These are phyloP conservation scores for Tricholoma hemisulphureum DNA, from an alignment of 768 basidiomycete species.

Conservation along the genomic window DNA sequence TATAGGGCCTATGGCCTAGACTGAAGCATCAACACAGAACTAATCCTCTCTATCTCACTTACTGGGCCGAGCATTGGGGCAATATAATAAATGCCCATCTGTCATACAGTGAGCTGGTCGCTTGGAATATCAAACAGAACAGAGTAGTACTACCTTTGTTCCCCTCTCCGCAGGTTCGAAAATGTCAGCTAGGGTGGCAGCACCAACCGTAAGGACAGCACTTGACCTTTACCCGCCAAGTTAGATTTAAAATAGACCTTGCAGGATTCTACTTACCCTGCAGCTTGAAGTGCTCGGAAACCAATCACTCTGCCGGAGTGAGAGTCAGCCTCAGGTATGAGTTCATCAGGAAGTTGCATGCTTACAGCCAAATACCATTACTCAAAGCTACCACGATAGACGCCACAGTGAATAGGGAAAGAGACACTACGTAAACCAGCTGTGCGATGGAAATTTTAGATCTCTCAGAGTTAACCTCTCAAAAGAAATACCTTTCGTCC, in stretches of 20 bases:
- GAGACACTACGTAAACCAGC: constrained; percentile 55
- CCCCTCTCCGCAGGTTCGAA: constrained; percentile 75
- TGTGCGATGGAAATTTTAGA: constrained; percentile 15
- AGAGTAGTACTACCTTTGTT: constrained; percentile 48
- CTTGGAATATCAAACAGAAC: neutral
- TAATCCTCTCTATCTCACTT: constrained; percentile 7
- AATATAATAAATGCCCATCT: constrained; percentile 80
- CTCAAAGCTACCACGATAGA: constrained; percentile 58
- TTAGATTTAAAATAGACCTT: neutral
- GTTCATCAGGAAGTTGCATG: neutral
- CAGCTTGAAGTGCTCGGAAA: constrained; percentile 67
- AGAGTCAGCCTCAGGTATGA: neutral
- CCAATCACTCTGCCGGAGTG: constrained; percentile 49
- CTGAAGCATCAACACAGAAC: neutral
- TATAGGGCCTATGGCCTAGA: constrained; percentile 61
- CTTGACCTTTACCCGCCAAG: constrained; percentile 11
- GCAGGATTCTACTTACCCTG: constrained; percentile 43
- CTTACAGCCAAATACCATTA: constrained; percentile 48
- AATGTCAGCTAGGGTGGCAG: constrained; percentile 76
- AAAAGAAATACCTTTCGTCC: constrained; percentile 58
- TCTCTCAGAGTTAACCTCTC: no score
- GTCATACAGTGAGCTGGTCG: neutral
- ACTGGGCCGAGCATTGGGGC: constrained; percentile 75
- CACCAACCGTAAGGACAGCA: constrained; percentile 53
- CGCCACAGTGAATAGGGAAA: constrained; percentile 52